Evolutionary conservation across 1,284 basidiomycete species (phyloP).

Genomic region (Fomitopsis pinicola): DNA sequence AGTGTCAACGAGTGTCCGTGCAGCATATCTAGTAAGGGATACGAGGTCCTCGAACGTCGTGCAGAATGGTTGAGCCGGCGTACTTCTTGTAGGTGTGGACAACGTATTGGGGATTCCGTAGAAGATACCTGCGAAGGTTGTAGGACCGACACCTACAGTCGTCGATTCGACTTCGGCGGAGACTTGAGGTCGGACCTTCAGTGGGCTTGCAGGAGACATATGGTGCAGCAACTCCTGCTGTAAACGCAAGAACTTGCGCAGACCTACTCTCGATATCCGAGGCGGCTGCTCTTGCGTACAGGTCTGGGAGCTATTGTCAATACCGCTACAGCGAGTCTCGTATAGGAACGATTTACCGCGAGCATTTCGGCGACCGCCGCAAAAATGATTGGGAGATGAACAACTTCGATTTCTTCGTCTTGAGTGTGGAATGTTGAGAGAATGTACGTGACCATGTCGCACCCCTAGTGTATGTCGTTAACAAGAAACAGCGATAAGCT

Average conservation of each 20-base stretch:
- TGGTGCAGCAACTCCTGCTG: conserved; percentile 50
- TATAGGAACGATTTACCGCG: conserved; percentile 39
- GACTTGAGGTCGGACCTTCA: conserved; percentile 47
- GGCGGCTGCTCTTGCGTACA: conserved; percentile 32
- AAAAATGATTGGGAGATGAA: conserved; percentile 81
- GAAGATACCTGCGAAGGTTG: conserved; percentile 54
- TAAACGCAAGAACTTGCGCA: conserved; percentile 45
- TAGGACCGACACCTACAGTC: conserved; percentile 33
- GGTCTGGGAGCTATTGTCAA: conserved; percentile 28
- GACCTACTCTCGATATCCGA: conserved; percentile 30
- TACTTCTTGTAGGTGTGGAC: conserved; percentile 9
- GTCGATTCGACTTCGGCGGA: conserved; percentile 29
- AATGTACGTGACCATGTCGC: conserved; percentile 64
- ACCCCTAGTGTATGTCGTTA: conserved; percentile 37
- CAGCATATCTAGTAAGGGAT: conserved; percentile 42
- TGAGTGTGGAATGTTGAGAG: conserved; percentile 66
- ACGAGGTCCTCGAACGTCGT: conserved; percentile 53
- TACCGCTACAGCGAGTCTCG: neutral
- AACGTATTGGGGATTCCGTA: conserved; percentile 44
- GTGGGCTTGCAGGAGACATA: conserved; percentile 41
- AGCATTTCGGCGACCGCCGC: conserved; percentile 60
- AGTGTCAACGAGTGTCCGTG: conserved; percentile 31
- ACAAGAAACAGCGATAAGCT: neutral
- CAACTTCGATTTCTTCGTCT: conserved; percentile 76
- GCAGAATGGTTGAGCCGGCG: conserved; percentile 46